Conservation (phyloP, 345 rosid species). For the Eucalyptus guilfoylei region DNA sequence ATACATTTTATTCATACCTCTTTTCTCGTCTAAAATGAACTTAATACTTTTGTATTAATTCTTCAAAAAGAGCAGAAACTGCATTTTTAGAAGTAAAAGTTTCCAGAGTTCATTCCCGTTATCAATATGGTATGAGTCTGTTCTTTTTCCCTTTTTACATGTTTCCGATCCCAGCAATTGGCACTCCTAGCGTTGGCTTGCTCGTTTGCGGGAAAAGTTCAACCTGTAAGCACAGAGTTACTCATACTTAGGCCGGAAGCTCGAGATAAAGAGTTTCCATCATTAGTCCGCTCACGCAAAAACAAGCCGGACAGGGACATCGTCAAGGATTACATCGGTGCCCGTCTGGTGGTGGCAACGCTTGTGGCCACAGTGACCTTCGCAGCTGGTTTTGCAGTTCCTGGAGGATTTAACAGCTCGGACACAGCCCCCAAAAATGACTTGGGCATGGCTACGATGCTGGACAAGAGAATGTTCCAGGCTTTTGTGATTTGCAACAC, state of each 20-base stretch:
- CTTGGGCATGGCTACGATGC: fast-evolving
- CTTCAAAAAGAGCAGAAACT: neutral
- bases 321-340: fast-evolving
- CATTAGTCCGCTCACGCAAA: fast-evolving
- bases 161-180: neutral
- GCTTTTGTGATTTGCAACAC: neutral
- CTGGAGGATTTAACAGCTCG: neutral
- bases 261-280: neutral
- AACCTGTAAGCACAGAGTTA: fast-evolving
- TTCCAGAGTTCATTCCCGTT: neutral
- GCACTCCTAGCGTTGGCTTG: fast-evolving
- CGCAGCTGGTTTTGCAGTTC: neutral
- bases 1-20: neutral
- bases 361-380: neutral
- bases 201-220: fast-evolving
- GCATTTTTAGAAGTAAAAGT: neutral
- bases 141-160: neutral
- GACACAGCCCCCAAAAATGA: fast-evolving
- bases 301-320: neutral
- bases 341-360: neutral
- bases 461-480: neutral
- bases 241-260: neutral
- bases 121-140: neutral
- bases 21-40: neutral
- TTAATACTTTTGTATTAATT: fast-evolving